Evolutionary conservation across 805 yeast species (phyloP), one percentile per base, ranked within the genome.

Genomic region (Helenozyma baotianmanensis): DNA sequence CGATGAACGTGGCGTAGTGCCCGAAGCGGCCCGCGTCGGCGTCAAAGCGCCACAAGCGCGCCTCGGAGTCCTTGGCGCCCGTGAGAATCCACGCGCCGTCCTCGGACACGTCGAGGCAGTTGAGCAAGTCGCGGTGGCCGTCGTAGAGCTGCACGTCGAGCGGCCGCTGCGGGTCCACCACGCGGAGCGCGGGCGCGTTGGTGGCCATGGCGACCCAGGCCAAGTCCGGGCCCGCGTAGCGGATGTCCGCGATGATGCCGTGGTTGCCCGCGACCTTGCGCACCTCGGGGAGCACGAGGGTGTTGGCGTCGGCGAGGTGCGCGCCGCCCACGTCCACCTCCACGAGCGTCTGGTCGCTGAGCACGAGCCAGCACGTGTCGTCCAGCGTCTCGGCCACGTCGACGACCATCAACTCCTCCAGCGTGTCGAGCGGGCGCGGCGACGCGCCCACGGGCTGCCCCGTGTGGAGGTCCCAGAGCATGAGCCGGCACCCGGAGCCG

Each of bases 31-130:
- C 62, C 0, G 50, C 43, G 0, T 56, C 64, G 2, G 70, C 72
- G 44, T 74, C 62, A 60, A 67, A 82, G 44, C 58, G 68, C 99
- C 99, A 92, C 39, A 92, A 58, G 40, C 86, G 71, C 0, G 92
- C 95, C 23, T 81, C 80, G 43, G 78, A 72, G 56, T 92, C 99
- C 59, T 92, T 92, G 6, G 94, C 82, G 1, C 88, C 96, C 6
- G 96, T 83, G 4, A 86, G 92, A 17, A 92, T 62, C 97, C 97
- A 92, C 32, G 58, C 44, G 1, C 97, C 97, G 56, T 87, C 92
- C 14, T 60, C 63, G 0, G 92, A 76, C 2, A 79, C 72, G 54
- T 87, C 97, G 12, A 92, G 52, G 28, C 84, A 75, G 48, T 90
- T 86, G 30, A 92, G 74, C 40, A 90, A 64, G 57, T 92, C 97